Base-by-base conservation (phyloP, 192 early-diverging fungal genomes). In the Umbelopsis sp. region DNA sequence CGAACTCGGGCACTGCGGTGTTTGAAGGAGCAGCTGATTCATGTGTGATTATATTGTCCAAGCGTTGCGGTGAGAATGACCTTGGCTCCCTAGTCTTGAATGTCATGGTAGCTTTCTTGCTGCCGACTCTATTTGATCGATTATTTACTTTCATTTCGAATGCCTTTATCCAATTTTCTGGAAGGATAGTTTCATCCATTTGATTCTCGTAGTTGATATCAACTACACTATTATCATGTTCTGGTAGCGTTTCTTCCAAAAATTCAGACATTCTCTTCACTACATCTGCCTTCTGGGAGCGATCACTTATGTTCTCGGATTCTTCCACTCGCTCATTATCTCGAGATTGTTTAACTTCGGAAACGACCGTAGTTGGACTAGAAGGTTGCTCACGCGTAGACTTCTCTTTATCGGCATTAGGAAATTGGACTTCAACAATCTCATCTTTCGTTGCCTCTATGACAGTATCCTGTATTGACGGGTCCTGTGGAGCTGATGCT, bases 71-170 rank as follows among this genome's bases (percentile, higher is more conserved):
- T 15, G 55, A 37, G 6, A 30, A 16, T 61, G 55, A 35, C 33
- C 51, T 52, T 21, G 51, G 21, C 12, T 61, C 11, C 15, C 30
- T 61, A 25, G 4, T 35, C 30, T 61, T 61, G 23, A 61, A 61
- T 35, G 55, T 61, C 55, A 61, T 61, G 27, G 25, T 27, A n/a
- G 55, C 25, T n/a, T 61, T 61, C 27, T 61, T 61, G 13, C 55
- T 16, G 6, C 11, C 30, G 12, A 35, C 30, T 27, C 25, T 27
- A 33, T 61, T 25, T 27, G 27, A 11, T 35, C 55, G 21, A 13
- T 61, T 61, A 37, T 37, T 25, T 2, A 61, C 55, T n/a, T 61
- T 61, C 13, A 61, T 37, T 61, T 61, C 55, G 55, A 61, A 61
- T 16, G 55, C 55, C 33, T 61, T 33, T 11, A 61, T 61, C 55